Evolutionary conservation across 192 early-diverging fungal genomes (phyloP).

Genomic region (Podila epicladia): DNA sequence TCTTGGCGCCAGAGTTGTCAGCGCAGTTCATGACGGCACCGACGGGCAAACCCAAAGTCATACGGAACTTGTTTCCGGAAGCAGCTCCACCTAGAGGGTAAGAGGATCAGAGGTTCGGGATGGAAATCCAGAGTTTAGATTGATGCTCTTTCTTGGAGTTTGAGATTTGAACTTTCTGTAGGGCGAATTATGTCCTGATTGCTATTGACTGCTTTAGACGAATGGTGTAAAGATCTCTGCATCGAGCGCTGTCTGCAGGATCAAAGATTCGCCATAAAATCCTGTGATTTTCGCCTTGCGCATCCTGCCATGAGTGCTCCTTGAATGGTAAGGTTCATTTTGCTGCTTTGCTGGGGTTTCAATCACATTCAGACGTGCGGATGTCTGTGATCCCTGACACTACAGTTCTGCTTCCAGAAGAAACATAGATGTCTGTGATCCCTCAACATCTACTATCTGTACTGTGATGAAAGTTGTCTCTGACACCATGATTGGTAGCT

Average conservation of each 20-base stretch:
- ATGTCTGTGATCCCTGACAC: background rate
- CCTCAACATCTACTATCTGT: no score
- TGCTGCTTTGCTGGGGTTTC: background rate
- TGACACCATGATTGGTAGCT: no score
- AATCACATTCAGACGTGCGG: background rate
- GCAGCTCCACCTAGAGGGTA: slow-evolving; percentile 61
- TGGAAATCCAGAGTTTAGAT: background rate
- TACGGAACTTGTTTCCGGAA: slow-evolving; percentile 97
- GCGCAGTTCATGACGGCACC: slow-evolving; percentile 99
- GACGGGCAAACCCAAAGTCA: slow-evolving; percentile 96
- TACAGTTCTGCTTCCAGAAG: background rate
- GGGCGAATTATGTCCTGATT: no score
- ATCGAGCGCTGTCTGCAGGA: background rate
- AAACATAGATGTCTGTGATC: no score
- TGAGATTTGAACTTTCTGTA: background rate
- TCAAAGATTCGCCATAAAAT: slow-evolving; percentile 4
- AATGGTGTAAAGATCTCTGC: no score
- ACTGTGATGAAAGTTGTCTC: no score
- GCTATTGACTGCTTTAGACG: no score
- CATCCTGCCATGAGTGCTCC: no score
- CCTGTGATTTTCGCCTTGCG: background rate
- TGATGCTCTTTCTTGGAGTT: background rate
- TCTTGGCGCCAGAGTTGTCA: slow-evolving; percentile 99
- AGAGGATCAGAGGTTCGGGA: no score
- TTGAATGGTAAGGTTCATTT: no score